A percentile compares a stretch with the other conserved stretches of the same genome.
These are phyloP conservation scores for Sindora glabra DNA, from an alignment of 306 rosid genomes.

Conservation along the genomic window DNA sequence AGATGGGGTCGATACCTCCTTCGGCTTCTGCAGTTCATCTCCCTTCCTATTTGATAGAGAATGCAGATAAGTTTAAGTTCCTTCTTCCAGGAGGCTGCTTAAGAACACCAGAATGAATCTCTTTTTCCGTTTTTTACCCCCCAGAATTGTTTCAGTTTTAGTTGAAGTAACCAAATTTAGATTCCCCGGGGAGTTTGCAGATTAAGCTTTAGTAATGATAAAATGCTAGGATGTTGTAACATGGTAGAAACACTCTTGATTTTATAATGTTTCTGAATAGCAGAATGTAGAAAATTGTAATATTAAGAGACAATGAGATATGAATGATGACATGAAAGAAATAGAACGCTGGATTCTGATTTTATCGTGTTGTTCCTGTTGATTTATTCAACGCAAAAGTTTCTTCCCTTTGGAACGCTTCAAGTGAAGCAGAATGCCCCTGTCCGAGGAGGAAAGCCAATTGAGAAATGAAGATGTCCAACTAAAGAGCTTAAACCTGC, in stretches of 20 bases:
- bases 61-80: constrained; percentile 66
- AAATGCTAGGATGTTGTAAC: constrained; percentile 10
- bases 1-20: constrained; percentile 76
- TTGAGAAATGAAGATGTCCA: no score
- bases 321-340: no score
- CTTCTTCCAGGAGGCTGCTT: constrained; percentile 96
- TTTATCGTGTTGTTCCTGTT: no score
- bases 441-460: no score
- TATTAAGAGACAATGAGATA: no score
- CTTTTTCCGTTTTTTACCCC: background rate
- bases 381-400: no score
- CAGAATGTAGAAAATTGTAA: no score
- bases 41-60: constrained; percentile 68
- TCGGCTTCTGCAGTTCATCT: constrained; percentile 86
- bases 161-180: background rate
- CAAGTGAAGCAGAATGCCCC: no score
- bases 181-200: background rate
- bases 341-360: no score
- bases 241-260: background rate
- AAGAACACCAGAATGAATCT: constrained; percentile 31
- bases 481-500: no score
- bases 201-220: background rate
- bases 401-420: no score
- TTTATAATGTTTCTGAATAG: background rate
- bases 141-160: background rate